Evolutionary conservation across 1,139 yeast genomes (phyloP), one percentile per base, ranked within the genome.

Genomic region (Kluyveromyces marxianus): DNA sequence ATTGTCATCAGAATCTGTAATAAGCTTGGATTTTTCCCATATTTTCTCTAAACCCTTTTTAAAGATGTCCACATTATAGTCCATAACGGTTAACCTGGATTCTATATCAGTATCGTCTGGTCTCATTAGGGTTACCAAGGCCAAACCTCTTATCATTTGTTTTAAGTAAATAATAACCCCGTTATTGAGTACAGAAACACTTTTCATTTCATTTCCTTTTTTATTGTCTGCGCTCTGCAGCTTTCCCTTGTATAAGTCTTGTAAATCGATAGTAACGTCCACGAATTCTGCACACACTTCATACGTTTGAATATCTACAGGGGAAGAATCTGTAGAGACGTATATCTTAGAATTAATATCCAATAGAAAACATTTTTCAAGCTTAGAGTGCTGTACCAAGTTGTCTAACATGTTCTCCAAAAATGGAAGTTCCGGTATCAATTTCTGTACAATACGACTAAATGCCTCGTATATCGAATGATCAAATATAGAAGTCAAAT

Each of bases 231-330:
- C 7, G n/a, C 7, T 25, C 27, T 34, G 37, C 4, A 40, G 37
- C n/a, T 40, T 40, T 45, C 72, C 74, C 50, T 80, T 77, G 56
- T 83, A 83, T 42, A 84, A 65, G 46, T 83, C 85, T 56, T 88
- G 94, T 51, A 92, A 69, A 60, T 92, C 97, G 35, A 89, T 83
- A 3, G 97, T 83, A 24, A 92, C 94, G 63, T 92, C 98, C 46
- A 92, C 90, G 59, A 90, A 92, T 60, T 92, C 98, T 0, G 97
- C 95, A 66, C 98, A 92, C 2, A 90, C 95, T 64, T 92, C 97
- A 63, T 92, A 92, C 0, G 95, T 86, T 58, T 89, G 96, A 30
- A 89, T 86, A 66, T 92, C 97, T 31, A 90, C 96, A 0, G 97
- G 97, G 2, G 92, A 81, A 0, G 96, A 85, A 64, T 92, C 98